phyloP scores from a whole-genome alignment of 306 rosid species.

The Quercus berberidifolia region DNA sequence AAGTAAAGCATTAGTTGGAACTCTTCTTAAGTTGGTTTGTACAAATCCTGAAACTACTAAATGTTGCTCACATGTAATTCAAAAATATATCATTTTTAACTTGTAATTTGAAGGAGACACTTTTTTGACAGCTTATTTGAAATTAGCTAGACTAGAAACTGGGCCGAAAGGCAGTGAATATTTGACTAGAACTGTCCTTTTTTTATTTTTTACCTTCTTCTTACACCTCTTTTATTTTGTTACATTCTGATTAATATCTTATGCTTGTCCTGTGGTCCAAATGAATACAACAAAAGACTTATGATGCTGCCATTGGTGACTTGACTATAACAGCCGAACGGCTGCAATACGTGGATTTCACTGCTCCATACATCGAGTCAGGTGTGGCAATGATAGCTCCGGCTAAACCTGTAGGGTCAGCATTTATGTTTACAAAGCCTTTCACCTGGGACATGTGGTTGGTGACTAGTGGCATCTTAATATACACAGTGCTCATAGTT shows the following conservation, averaged over 20 bases:
- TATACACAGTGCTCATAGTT: constrained; percentile 51
- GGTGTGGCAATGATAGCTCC: constrained; percentile 56
- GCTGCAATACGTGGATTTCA: constrained; percentile 50
- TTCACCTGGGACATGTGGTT: constrained; percentile 71
- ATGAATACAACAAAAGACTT: constrained; percentile 38
- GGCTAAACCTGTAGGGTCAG: constrained; percentile 21
- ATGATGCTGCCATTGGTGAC: constrained; percentile 63
- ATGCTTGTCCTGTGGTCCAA: constrained; percentile 23
- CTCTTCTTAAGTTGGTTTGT: no score
- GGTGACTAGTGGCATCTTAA: constrained; percentile 34
- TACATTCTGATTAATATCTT: neutral
- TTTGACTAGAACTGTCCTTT: neutral
- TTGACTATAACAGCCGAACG: constrained; percentile 46
- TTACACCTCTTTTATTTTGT: neutral
- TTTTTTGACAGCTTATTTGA: no score
- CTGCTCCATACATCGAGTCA: constrained; percentile 59
- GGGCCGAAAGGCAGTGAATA: neutral
- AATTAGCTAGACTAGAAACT: no score
- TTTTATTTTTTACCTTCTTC: neutral
- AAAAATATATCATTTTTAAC: no score
- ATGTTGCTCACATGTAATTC: no score
- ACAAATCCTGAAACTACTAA: no score
- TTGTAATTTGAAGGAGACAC: no score
- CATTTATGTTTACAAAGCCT: constrained; percentile 66
- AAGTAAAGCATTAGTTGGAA: no score